A percentile compares a stretch with the other conserved stretches of the same genome.
Conservation (phyloP, 1,139 yeast species). For the Kodamaea sp. region DNA sequence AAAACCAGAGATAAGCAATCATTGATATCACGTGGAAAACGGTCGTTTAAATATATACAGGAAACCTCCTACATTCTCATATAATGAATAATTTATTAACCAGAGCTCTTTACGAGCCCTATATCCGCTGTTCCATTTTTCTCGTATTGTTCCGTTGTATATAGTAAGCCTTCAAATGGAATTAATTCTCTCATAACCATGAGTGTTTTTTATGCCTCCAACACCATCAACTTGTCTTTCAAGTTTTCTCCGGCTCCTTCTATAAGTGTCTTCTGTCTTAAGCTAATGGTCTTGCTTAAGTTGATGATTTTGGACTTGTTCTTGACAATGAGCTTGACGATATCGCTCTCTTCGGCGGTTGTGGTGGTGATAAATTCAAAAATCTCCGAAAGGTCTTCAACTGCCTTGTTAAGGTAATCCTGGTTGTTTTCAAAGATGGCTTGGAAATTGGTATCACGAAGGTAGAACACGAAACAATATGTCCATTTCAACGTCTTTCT, state of each 20-base stretch:
- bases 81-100: too few species aligned
- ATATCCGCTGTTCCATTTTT: too few species aligned
- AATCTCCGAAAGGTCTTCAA: slow-evolving; percentile 76
- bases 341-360: slow-evolving; percentile 26
- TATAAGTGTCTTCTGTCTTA: slow-evolving; percentile 51
- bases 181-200: too few species aligned
- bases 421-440: slow-evolving; percentile 77
- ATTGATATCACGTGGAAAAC: too few species aligned
- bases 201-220: slow-evolving; percentile 6
- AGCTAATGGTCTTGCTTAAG: slow-evolving; percentile 44
- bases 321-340: slow-evolving; percentile 41
- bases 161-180: too few species aligned
- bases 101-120: too few species aligned
- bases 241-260: slow-evolving; percentile 45
- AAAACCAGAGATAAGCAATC: too few species aligned
- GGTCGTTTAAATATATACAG: too few species aligned
- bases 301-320: slow-evolving; percentile 53
- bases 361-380: slow-evolving; percentile 54
- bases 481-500: slow-evolving; percentile 89
- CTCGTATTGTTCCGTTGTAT: too few species aligned
- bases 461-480: slow-evolving; percentile 76
- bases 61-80: too few species aligned
- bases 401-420: slow-evolving; percentile 66
- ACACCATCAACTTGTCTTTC: slow-evolving; percentile 14
- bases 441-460: slow-evolving; percentile 50